These are phyloP conservation scores for Yamadazyma laniorum DNA, from an alignment of 805 yeast species.

Conservation along the genomic window DNA sequence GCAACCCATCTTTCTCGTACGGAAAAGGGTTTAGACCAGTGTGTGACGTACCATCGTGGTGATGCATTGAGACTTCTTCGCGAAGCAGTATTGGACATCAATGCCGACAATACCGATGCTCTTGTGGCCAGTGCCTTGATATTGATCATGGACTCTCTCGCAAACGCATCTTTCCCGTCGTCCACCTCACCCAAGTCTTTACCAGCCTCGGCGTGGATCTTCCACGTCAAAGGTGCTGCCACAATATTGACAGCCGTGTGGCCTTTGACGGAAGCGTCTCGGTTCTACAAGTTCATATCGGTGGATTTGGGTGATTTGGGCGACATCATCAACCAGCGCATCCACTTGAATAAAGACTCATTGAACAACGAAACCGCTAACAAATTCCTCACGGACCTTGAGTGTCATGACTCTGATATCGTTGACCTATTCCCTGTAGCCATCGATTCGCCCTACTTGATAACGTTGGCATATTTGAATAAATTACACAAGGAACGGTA, in stretches of 20 bases:
- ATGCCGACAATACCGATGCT: conserved; percentile 86
- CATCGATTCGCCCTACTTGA: conserved; percentile 76
- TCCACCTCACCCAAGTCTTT: conserved; percentile 54
- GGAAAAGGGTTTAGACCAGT: conserved; percentile 71
- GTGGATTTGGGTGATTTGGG: conserved; percentile 90
- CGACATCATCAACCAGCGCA: conserved; percentile 51
- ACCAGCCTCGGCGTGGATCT: conserved; percentile 95
- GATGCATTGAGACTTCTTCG: conserved; percentile 79
- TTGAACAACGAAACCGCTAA: conserved; percentile 23
- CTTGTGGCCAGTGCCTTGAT: conserved; percentile 88
- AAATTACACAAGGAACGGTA: conserved; percentile 78
- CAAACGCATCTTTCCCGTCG: conserved; percentile 74
- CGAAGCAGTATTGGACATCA: conserved; percentile 82
- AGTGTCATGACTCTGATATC: conserved; percentile 83
- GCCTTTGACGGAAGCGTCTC: conserved; percentile 59
- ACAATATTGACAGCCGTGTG: conserved; percentile 95
- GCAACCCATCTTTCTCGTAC: conserved; percentile 87
- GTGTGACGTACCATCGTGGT: conserved; percentile 82
- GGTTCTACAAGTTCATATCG: conserved; percentile 51
- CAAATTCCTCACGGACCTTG: conserved; percentile 52
- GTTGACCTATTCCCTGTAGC: conserved; percentile 85
- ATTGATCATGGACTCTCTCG: conserved; percentile 88
- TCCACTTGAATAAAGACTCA: conserved; percentile 22
- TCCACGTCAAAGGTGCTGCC: conserved; percentile 96
- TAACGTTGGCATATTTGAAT: conserved; percentile 83